These are phyloP conservation scores for Petunia secreta DNA, from an alignment of 257 asterid genomes.

Conservation along the genomic window DNA sequence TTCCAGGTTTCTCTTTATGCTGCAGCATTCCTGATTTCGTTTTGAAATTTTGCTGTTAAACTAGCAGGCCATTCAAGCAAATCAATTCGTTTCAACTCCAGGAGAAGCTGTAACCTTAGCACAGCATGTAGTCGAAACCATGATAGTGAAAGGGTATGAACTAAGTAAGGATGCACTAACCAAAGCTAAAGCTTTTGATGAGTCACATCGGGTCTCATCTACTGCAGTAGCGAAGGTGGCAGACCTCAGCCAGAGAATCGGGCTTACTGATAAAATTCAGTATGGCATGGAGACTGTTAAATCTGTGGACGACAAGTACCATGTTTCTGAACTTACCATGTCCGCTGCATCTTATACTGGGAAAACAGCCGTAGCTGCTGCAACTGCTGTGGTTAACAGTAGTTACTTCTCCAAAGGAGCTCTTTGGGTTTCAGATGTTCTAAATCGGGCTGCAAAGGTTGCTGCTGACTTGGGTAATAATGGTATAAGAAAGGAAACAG, in stretches of 20 bases:
- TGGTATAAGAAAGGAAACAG: conserved; percentile 26
- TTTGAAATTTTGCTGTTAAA: conserved; percentile 8
- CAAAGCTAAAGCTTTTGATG: conserved; percentile 70
- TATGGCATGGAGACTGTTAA: conserved; percentile 48
- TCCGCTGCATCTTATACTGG: conserved; percentile 51
- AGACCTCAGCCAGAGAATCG: conserved; percentile 53
- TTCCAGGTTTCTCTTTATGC: not conserved
- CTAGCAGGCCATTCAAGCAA: conserved; percentile 36
- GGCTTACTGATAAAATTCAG: conserved; percentile 54
- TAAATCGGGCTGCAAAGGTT: conserved; percentile 56
- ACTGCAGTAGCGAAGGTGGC: conserved; percentile 57
- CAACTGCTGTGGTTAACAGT: conserved; percentile 55
- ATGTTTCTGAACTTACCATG: conserved; percentile 45
- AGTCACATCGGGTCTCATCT: conserved; percentile 53
- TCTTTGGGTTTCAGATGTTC: conserved; percentile 53
- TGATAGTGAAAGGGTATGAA: conserved; percentile 59
- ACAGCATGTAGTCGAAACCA: conserved; percentile 51
- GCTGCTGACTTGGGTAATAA: conserved; percentile 55
- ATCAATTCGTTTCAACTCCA: conserved; percentile 48
- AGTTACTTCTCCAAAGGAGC: conserved; percentile 65
- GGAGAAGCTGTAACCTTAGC: conserved; percentile 61
- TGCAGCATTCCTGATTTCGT: conserved; percentile 17
- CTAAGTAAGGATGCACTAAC: conserved; percentile 58
- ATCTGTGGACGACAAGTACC: conserved; percentile 52
- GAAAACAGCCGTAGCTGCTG: conserved; percentile 51